Evolutionary conservation across 78 protist genomes (phyloP).

Genomic region (Cavenderia fasciculata): DNA sequence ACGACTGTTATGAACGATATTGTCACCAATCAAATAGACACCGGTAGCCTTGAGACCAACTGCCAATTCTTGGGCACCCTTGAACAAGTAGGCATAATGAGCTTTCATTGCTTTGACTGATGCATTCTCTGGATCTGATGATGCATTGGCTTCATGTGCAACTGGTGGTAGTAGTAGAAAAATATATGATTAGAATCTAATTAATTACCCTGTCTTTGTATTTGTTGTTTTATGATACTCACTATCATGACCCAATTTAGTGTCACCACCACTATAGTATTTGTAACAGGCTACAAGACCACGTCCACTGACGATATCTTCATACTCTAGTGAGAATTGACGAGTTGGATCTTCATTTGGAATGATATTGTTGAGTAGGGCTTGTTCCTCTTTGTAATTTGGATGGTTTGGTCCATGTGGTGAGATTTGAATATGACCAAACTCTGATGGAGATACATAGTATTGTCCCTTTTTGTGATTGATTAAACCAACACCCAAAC

Average conservation of each 20-base stretch:
- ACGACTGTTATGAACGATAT: constrained; percentile 34
- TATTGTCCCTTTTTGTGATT: not conserved
- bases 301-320: constrained; percentile 82
- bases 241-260: constrained; percentile 29
- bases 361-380: not conserved
- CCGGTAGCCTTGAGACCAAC: constrained; percentile 51
- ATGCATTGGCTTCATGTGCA: not conserved
- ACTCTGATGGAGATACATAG: constrained; percentile 68
- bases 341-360: not conserved
- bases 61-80: constrained; percentile 62
- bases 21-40: constrained; percentile 76
- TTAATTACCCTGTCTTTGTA: too few species aligned
- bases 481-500: constrained; percentile 76
- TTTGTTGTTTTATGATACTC: not conserved
- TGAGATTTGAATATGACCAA: constrained; percentile 57
- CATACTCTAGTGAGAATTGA: constrained; percentile 43
- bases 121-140: not conserved
- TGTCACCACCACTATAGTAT: too few species aligned
- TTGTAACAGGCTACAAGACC: constrained; percentile 55
- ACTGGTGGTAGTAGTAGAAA: too few species aligned
- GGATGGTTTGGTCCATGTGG: constrained; percentile 4
- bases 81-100: constrained; percentile 68
- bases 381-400: not conserved
- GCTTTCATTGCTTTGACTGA: constrained; percentile 20
- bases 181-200: too few species aligned